Evolutionary conservation across 805 yeast genomes (phyloP), one percentile per base, ranked within the genome.

Genomic region (Wickerhamiella alocasiicola): DNA sequence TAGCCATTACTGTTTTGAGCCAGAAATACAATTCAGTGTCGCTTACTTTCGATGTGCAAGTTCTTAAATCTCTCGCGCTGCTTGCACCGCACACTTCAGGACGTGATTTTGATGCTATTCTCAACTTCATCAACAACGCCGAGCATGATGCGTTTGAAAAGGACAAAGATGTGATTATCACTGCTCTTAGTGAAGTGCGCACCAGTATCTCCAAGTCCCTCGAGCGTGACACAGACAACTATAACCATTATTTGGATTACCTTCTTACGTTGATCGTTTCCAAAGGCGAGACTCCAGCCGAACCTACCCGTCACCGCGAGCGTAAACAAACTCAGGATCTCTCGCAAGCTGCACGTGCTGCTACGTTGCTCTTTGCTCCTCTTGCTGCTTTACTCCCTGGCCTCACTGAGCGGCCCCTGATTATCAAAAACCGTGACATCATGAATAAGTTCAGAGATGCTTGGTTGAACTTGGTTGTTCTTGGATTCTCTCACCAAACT

Each of bases 401-500:
- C 27, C 65, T 68, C 5, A 64, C 65, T 25, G 67, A 68, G 21
- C 49, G 55, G 4, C 74, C 80, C 0, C 51, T 64, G 17, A 54
- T 54, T 12, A 32, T 50, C 52, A 57, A 53, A 6, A 73, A 78
- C 47, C 71, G 72, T 29, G 63, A 63, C 2, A 63, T 74, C 1
- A 63, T 75, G 36, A 67, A 70, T 34, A 63, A 77, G 44, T 83
- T 88, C 65, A 71, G 93, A 54, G 81, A 91, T 58, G 75, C 84
- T 32, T 91, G 99, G 99, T 84, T 83, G 58, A 91, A 88, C 54
- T 66, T 91, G 68, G 88, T 78, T 3, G 81, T 87, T 20, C 95
- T 91, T 59, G 98, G 98, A 0, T 84, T 77, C 55, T 70, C 75
- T n/a, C 65, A 66, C 42, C 66, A 66, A 16, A 45, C 60, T 2